Base-by-base conservation (phyloP, 805 yeast species). In the Candida insectalens region DNA sequence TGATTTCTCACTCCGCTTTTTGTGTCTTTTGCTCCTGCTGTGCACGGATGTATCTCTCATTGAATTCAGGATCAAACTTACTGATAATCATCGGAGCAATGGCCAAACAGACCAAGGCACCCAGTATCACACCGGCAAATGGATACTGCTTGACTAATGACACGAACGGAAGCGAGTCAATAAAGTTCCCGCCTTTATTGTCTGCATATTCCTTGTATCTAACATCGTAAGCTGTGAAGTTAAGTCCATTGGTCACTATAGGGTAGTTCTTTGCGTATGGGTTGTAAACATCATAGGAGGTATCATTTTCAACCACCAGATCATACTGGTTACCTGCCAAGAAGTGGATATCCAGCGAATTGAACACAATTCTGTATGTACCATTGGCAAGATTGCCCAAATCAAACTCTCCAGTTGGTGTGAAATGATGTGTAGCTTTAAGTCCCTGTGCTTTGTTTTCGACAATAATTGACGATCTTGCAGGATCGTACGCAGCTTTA, bases 11-110 rank as follows among this genome's bases (percentile, higher is more conserved):
- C n/a, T n/a, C n/a, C n/a, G n/a, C n/a, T n/a, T n/a, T n/a, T n/a
- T n/a, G n/a, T n/a, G n/a, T n/a, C n/a, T n/a, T 12, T 12, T 21
- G 23, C 23, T 29, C 32, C 34, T 40, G 37, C 35, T 34, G 48
- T n/a, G 47, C 47, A 25, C 41, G 41, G 13, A 44, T 36, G 16
- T 45, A 43, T 12, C 52, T 33, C 13, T 49, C 53, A 19, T 40
- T 45, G 30, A 49, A 51, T 2, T 35, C 44, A 0, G 60, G 58
- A 28, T 53, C 57, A 6, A 51, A n/a, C n/a, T 30, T 30, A 13
- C 45, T 38, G 13, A 53, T 33, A 10, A 53, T 37, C 4, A 43
- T 30, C 1, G 58, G 59, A 35, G 50, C 25, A 12, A 40, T n/a
- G 3, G 42, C 15, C 36, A 49, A 21, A 8, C 38, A n/a, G 1